Conservation (phyloP, 306 rosid genomes). For the Lathyrus sativus region DNA sequence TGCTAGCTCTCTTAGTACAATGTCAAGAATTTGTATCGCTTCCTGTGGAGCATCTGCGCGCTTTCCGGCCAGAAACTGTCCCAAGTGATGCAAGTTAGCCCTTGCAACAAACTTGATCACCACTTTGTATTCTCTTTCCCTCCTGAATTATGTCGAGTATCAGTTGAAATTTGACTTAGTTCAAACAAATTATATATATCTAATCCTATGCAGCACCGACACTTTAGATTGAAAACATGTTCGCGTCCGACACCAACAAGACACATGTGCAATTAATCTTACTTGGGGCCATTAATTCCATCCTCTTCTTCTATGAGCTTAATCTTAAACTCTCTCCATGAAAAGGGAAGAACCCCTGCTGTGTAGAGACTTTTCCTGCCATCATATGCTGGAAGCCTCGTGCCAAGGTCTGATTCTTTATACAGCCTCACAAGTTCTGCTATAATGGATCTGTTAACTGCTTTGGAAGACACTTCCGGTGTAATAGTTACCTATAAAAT, state of each 20-base stretch:
- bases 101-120: constrained; percentile 85
- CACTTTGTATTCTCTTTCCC: constrained; percentile 80
- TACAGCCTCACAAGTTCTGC: constrained; percentile 88
- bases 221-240: no score
- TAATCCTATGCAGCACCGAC: no score
- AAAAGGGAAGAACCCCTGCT: constrained; percentile 95
- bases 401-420: constrained; percentile 84
- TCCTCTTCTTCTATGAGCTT: constrained; percentile 77
- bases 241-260: no score
- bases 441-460: constrained; percentile 83
- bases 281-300: constrained; percentile 75
- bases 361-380: constrained; percentile 95
- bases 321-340: constrained; percentile 80
- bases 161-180: constrained; percentile 18
- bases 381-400: constrained; percentile 96
- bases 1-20: constrained; percentile 84
- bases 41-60: constrained; percentile 93
- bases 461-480: constrained; percentile 89
- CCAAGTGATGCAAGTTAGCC: constrained; percentile 87
- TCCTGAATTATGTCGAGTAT: constrained; percentile 50
- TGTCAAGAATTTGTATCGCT: constrained; percentile 88
- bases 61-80: constrained; percentile 91
- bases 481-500: constrained; percentile 74
- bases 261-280: constrained; percentile 34
- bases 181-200: constrained; percentile 3